Base-by-base conservation (phyloP, 306 rosid species). In the Biancaea sappan region DNA sequence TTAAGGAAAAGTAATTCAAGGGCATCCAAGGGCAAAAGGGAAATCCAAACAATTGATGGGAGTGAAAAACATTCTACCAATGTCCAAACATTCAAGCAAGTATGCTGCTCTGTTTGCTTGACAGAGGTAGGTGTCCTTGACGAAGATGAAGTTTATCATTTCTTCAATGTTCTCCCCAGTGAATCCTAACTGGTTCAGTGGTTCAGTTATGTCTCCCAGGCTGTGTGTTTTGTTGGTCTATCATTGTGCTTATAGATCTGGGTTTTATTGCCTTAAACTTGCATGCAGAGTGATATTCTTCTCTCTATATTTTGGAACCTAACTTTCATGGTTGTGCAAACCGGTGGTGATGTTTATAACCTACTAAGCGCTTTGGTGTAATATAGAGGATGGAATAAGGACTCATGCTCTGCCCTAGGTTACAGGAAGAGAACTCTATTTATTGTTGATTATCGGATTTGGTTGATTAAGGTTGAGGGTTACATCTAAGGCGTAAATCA, bases 71-170 rank as follows among this genome's bases (percentile, higher is more conserved):
- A 4, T 56, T 77, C 86, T 10, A 43, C 78, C 15, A 72, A 61
- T 13, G 43, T 56, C 26, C 89, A 88, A 78, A 79, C 84, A 50
- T 53, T 86, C 72, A 82, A 87, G 77, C 83, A 85, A 79, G 98
- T 92, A 6, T 69, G 82, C 79, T 92, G 98, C 82, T 65, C 83
- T 43, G 86, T 57, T 54, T 92, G 96, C 83, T 82, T 85, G 8
- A 90, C 91, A 43, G 91, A 88, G 84, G 96, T 88, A 13, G 98
- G 96, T 19, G 85, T 80, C 28, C 26, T 80, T 53, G 96, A 89
- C 28, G 86, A 82, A 72, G 93, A 89, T 1, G 87, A 88, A 66
- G 82, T 89, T 54, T 89, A 86, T 80, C 97, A 92, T 83, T 84
- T 84, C 82, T 77, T 72, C 78, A 80, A 84, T 62, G 87, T 80